phyloP scores from a whole-genome alignment of 345 rosid genomes.

The Toxicodendron radicans region DNA sequence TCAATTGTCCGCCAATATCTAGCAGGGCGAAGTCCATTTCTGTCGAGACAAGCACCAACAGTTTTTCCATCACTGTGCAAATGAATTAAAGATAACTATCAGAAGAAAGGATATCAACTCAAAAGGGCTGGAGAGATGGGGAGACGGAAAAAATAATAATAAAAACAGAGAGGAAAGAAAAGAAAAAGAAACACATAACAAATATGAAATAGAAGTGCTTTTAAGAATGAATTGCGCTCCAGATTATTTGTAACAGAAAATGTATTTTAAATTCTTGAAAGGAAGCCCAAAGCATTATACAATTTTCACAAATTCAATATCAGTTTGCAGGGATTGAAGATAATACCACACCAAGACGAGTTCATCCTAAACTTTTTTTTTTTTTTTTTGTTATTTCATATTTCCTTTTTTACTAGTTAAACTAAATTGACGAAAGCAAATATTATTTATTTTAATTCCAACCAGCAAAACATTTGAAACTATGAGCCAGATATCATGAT shows the following conservation, averaged over 20 bases:
- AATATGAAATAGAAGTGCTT: background rate
- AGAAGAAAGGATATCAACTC: constrained; percentile 30
- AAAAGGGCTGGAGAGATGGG: constrained; percentile 19
- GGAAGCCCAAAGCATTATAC: background rate
- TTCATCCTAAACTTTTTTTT: background rate
- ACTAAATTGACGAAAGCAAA: background rate
- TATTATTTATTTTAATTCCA: background rate
- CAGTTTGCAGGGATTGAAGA: background rate
- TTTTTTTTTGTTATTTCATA: background rate
- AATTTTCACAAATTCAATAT: background rate
- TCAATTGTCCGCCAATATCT: constrained; percentile 94
- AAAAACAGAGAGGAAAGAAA: background rate
- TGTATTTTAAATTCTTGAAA: background rate
- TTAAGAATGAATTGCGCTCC: background rate
- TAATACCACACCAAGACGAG: background rate
- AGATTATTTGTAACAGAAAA: background rate
- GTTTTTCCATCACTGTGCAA: constrained; percentile 95
- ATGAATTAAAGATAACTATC: constrained; percentile 39
- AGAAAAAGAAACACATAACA: background rate
- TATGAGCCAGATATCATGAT: background rate
- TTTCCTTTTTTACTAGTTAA: background rate
- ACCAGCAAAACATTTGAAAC: background rate
- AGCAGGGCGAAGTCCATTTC: constrained; percentile 99
- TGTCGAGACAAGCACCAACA: constrained; percentile 97
- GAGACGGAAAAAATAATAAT: constrained; percentile 7